Evolutionary conservation across 164 flowering plant species (phyloP).

Genomic region (Platanus orientalis): DNA sequence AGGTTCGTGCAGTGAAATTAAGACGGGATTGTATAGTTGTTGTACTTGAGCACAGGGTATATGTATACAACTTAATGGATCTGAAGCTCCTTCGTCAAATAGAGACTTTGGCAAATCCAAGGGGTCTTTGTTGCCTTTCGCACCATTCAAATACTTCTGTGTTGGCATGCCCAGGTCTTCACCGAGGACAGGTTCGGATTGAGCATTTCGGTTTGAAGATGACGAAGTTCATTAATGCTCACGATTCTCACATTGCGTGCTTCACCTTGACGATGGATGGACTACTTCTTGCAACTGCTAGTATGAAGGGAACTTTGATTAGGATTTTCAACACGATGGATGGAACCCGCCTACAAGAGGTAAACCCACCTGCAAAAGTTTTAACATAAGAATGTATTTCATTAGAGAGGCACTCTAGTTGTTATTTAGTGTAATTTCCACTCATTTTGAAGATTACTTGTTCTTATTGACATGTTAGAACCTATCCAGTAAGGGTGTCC

Average conservation of each 20-base stretch:
- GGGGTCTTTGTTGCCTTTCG: slow-evolving; percentile 57
- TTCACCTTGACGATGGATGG: slow-evolving; percentile 54
- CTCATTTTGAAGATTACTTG: background rate
- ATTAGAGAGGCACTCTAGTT: background rate
- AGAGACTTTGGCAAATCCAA: slow-evolving; percentile 47
- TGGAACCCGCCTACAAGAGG: slow-evolving; percentile 63
- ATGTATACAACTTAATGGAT: slow-evolving; percentile 48
- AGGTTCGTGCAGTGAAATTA: slow-evolving; percentile 51
- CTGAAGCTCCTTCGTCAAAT: slow-evolving; percentile 51
- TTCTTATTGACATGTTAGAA: background rate
- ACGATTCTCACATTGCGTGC: slow-evolving; percentile 45
- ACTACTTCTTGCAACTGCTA: slow-evolving; percentile 63
- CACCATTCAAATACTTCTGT: slow-evolving; percentile 47
- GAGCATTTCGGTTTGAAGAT: slow-evolving; percentile 54
- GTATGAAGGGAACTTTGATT: slow-evolving; percentile 51
- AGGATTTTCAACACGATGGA: slow-evolving; percentile 61
- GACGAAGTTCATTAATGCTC: slow-evolving; percentile 46
- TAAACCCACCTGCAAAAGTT: slow-evolving; percentile 8
- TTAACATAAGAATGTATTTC: background rate
- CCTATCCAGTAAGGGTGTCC: too few species aligned
- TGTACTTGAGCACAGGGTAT: slow-evolving; percentile 52
- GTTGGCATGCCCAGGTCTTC: slow-evolving; percentile 52
- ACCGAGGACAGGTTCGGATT: slow-evolving; percentile 45
- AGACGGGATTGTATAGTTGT: slow-evolving; percentile 50
- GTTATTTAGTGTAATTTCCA: background rate